Percentiles rank a stretch among this genome's conserved stretches.
Evolutionary conservation across 2,329 filamentous ascomycete genomes (phyloP).

Genomic region (Aspergillus thermomutatus): DNA sequence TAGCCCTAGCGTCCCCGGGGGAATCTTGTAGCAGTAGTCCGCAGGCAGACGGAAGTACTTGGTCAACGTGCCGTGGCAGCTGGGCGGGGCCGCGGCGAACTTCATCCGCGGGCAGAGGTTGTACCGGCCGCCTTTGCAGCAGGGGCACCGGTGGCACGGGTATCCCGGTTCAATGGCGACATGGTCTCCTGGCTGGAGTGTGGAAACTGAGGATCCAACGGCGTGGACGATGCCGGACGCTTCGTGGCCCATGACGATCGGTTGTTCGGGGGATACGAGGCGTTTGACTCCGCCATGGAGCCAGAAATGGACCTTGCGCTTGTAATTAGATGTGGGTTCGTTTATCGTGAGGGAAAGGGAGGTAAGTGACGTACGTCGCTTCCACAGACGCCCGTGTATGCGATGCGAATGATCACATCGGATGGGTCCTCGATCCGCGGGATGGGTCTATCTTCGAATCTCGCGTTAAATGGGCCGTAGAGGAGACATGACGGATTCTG

Average conservation of each 20-base stretch:
- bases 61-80: slow-evolving; percentile 36
- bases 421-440: slow-evolving; percentile 34
- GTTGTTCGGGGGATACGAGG: slow-evolving; percentile 22
- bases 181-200: slow-evolving; percentile 26
- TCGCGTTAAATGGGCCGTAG: slow-evolving; percentile 37
- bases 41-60: slow-evolving; percentile 37
- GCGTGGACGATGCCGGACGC: slow-evolving; percentile 26
- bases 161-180: slow-evolving; percentile 36
- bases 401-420: slow-evolving; percentile 45
- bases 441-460: slow-evolving; percentile 37
- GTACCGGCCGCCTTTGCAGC: slow-evolving; percentile 38
- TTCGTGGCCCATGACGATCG: slow-evolving; percentile 36
- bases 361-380: slow-evolving; percentile 30
- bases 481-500: slow-evolving; percentile 43
- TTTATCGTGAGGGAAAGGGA: not conserved
- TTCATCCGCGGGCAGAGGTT: slow-evolving; percentile 41
- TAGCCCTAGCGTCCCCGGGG: slow-evolving; percentile 32
- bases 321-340: not conserved
- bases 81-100: slow-evolving; percentile 41
- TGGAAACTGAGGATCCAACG: slow-evolving; percentile 23
- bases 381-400: slow-evolving; percentile 45
- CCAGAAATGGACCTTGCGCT: slow-evolving; percentile 38
- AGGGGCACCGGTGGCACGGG: slow-evolving; percentile 33
- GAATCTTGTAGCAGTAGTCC: slow-evolving; percentile 38
- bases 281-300: slow-evolving; percentile 32